Percentiles rank a stretch among this genome's conserved stretches.
Conservation (phyloP, 306 rosid species). For the Bauhinia variegata region DNA sequence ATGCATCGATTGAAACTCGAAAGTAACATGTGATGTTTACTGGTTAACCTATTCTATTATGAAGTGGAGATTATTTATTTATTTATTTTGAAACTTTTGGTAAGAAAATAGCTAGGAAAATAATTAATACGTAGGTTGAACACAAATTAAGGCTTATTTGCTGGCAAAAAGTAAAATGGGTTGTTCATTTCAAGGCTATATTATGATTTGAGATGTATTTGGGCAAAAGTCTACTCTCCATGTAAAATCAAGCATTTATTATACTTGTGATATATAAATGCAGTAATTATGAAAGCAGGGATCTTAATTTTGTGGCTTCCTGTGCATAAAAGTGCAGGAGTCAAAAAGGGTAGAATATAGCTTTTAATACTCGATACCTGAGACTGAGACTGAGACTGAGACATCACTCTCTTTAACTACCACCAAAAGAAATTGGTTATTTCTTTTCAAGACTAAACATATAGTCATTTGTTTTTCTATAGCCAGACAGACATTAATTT, state of each 20-base stretch:
- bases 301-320: background rate
- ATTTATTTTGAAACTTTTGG: no score
- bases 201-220: no score
- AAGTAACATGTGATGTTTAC: background rate
- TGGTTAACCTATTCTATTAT: conserved; percentile 5
- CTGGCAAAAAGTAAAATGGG: background rate
- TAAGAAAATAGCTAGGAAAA: no score
- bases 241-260: no score
- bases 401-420: conserved; percentile 51
- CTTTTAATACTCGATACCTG: conserved; percentile 39
- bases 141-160: background rate
- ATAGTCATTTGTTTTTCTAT: conserved; percentile 39
- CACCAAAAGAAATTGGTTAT: conserved; percentile 67
- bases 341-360: conserved; percentile 41
- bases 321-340: conserved; percentile 42
- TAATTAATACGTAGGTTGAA: background rate
- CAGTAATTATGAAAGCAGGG: no score
- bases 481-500: conserved; percentile 40
- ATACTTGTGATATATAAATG: no score
- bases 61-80: no score
- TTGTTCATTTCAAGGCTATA: no score
- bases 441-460: conserved; percentile 44
- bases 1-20: background rate
- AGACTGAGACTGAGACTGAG: no score
- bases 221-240: no score